phyloP scores from a whole-genome alignment of 2,329 filamentous ascomycete species.

The Penicillium vulpinum region DNA sequence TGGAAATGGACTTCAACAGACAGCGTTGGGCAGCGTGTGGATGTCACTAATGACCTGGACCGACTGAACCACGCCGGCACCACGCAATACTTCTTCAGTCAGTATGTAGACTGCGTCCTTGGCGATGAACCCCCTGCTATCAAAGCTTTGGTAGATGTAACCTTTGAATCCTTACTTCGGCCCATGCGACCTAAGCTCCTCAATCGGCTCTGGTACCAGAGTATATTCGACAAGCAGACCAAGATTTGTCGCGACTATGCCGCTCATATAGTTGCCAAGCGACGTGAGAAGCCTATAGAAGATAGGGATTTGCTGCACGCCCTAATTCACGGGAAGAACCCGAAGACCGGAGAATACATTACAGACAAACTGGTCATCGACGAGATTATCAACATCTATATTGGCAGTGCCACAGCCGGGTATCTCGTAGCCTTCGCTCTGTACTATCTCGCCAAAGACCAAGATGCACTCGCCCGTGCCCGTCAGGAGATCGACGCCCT shows the following conservation, averaged over 20 bases:
- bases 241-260: constrained; percentile 57
- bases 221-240: constrained; percentile 57
- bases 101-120: constrained; percentile 50
- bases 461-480: constrained; percentile 59
- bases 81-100: constrained; percentile 54
- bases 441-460: constrained; percentile 65
- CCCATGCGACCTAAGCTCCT: constrained; percentile 54
- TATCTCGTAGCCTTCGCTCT: constrained; percentile 66
- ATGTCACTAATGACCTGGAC: constrained; percentile 53
- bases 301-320: constrained; percentile 63
- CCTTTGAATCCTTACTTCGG: constrained; percentile 58
- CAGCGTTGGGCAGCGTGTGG: constrained; percentile 42
- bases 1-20: constrained; percentile 49
- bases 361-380: constrained; percentile 63
- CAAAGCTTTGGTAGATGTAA: constrained; percentile 56
- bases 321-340: constrained; percentile 60
- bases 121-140: constrained; percentile 53
- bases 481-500: constrained; percentile 65
- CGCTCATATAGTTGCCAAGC: constrained; percentile 57
- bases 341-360: constrained; percentile 60
- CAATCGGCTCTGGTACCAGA: constrained; percentile 54
- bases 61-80: constrained; percentile 56
- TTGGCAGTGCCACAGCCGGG: constrained; percentile 69
- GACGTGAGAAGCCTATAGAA: constrained; percentile 55
- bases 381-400: constrained; percentile 67